Evolutionary conservation across 371 early-diverging fungal genomes (phyloP), one percentile per base, ranked within the genome.

Genomic region (Mortierella sp.): DNA sequence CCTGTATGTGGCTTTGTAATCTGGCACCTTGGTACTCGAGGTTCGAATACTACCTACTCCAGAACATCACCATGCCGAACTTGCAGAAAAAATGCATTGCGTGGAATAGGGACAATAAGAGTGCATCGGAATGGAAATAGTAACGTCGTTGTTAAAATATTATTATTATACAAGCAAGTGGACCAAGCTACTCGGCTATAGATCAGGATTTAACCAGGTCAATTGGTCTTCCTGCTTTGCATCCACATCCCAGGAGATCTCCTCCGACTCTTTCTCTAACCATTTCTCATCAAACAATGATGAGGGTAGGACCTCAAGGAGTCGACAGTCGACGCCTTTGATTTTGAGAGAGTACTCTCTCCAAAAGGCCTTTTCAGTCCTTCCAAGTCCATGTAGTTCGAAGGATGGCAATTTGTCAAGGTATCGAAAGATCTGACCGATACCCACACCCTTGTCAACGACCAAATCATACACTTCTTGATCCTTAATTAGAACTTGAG

Each of bases 191-290:
- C 47, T 47, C 17, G 22, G n/a, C 47, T 47, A n/a, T n/a, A 47
- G 5, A 19, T 58, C 93, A 93, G 40, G 40, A 49, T 55, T 55
- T 84, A 94, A 94, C 93, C 94, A 94, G 65, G 6, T 89, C 90
- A 34, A 90, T 87, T 51, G 94, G 90, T 34, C 86, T 83, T 4
- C 89, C 89, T 72, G 89, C 93, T 69, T 93, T 92, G 68, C 93
- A 92, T 3, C 92, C 87, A 71, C 95, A 89, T 63, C 70, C 70
- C 70, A 69, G 3, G 57, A 61, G 31, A 69, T 69, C 7, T 61
- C 47, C 26, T 69, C 61, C 90, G 89, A 12, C n/a, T 61, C 6
- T 35, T 71, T 67, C 42, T 72, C 70, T 5, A 73, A n/a, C 76
- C 73, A 82, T 3, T 64, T 77, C 2, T 85, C 75, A 40, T 83